A percentile compares a stretch with the other conserved stretches of the same genome.
Conservation (phyloP, 1,284 basidiomycete species). For the Microbotryum intermedium region DNA sequence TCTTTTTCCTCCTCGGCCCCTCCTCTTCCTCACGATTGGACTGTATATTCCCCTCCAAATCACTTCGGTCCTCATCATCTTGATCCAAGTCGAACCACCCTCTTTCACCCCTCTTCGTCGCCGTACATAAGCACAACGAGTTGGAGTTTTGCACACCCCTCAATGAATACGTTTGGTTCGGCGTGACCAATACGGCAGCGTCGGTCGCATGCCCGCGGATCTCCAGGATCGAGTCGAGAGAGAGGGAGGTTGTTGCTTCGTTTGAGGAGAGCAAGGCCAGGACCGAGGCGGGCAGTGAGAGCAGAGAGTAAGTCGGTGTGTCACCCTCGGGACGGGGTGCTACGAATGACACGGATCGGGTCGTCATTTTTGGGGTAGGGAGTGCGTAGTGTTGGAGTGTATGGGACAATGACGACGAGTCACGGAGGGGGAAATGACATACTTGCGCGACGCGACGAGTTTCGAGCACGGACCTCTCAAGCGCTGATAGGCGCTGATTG, state of each 20-base stretch:
- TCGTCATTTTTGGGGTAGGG: no score
- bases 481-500: no score
- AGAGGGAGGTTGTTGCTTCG: not conserved
- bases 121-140: constrained; percentile 54
- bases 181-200: constrained; percentile 79
- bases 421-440: no score
- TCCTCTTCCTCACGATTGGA: constrained; percentile 26
- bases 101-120: constrained; percentile 15
- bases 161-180: constrained; percentile 64
- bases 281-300: constrained; percentile 16
- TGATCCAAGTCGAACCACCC: no score
- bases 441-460: no score
- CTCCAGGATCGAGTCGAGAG: constrained; percentile 13
- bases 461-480: no score
- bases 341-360: no score
- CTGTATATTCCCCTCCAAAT: constrained; percentile 5
- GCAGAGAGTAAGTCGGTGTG: constrained; percentile 10
- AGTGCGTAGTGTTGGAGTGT: no score
- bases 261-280: constrained; percentile 1
- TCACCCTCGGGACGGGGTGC: no score
- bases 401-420: no score
- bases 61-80: constrained; percentile 28
- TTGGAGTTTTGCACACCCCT: constrained; percentile 79
- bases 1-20: constrained; percentile 1
- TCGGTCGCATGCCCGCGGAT: constrained; percentile 73